Base-by-base conservation (phyloP, 1,284 basidiomycete species). In the Rhodotorula sp. region DNA sequence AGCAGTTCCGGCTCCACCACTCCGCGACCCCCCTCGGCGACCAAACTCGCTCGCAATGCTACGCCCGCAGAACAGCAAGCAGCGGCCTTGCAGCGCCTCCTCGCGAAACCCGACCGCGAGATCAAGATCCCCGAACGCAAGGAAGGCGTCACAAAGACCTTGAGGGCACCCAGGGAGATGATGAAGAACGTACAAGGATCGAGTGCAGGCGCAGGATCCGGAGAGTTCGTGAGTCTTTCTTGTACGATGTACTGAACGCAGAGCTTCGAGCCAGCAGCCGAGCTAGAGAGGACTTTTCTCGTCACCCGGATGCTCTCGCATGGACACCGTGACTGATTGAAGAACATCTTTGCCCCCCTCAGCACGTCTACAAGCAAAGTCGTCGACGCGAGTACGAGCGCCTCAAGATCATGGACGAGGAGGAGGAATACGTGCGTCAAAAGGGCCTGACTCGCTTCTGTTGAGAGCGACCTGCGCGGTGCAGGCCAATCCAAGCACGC, bases 111-210 rank as follows among this genome's bases (percentile, higher is more conserved):
- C 0, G 80, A 86, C 8, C 93, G 93, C 79, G 87, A 88, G 4
- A 90, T 88, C 1, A 85, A 87, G 78, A 83, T 96, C 14, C 92
- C 93, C 1, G 78, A 85, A 24, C 84, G 89, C 12, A 88, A 87
- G 30, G 88, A 93, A 75, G 71, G 69, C 22, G 67, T 61, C 2
- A 10, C 17, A 2, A 66, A 66, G 48, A 56, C 61, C 0, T 84
- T 95, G 49, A 84, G 91, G 42, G 83, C 92, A 1, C 84, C 92
- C 10, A 84, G 90, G 62, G 95, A 97, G 81, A 95, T 95, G 90
- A 95, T 99, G 90, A 97, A 96, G 86, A 98, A 95, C 76, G 93
- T 97, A 5, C 91, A 95, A 80, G 94, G 94, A 1, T 93, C 91
- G 15, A 91, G 90, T 81, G 91, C 93, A 3, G 94, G 83, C 66